Base-by-base conservation (phyloP, 345 rosid genomes). In the Raphanus sativus region DNA sequence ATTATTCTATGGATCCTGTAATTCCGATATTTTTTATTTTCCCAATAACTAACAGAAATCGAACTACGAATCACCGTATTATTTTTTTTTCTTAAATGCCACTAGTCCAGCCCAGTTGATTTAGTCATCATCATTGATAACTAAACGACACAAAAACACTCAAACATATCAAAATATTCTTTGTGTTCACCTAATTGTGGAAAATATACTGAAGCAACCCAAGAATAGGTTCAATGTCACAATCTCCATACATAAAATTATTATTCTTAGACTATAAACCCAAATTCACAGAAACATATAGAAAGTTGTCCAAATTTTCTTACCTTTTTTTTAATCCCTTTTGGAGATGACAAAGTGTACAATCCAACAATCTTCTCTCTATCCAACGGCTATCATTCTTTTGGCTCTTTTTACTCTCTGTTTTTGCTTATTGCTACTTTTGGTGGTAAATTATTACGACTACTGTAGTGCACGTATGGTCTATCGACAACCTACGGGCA, bases 331-430 rank as follows among this genome's bases (percentile, higher is more conserved):
- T 21, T 21, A 21, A 21, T 0, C 21, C 32, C 67, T 8, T 45
- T 50, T 73, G 50, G 77, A 73, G 78, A 62, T 55, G 24, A 24
- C 63, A 66, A 73, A 73, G 82, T 79, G 62, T 74, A 67, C 64
- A 72, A 58, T 6, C 26, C 17, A 67, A 32, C 32, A 40, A 16
- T 25, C 3, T 60, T 60, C 74, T 17, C 56, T 29, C 21, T 42
- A 79, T 79, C 78, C 67, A 69, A 79, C 78, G 78, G 79, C 56
- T 74, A 69, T 66, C 82, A 74, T 63, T 67, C 9, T 74, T 74
- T 80, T 80, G 71, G 71, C 42, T 68, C 42, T 36, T 36, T 36
- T 36, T 36, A 1, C 8, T 5, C 6, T 6, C 7, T 32, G 68
- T 79, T 79, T 70, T 28, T 10, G 25, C 12, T 24, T 67, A 64